These are phyloP conservation scores for Podospora conica DNA, from an alignment of 495 filamentous ascomycete species.

Conservation along the genomic window DNA sequence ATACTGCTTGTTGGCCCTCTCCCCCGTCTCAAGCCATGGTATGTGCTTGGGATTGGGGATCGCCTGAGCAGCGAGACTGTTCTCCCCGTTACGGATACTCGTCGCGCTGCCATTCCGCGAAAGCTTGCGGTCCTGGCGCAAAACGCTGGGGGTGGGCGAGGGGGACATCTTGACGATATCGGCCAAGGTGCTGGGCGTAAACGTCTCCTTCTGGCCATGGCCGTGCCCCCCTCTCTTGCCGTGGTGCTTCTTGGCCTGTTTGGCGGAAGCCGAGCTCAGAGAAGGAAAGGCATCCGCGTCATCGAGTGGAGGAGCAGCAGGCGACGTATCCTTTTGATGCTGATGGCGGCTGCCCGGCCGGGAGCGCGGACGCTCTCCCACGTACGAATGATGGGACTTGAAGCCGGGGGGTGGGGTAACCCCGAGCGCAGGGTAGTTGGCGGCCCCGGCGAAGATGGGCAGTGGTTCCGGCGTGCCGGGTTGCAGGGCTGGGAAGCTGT, in stretches of 20 bases:
- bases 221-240: slow-evolving; percentile 76
- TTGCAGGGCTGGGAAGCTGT: slow-evolving; percentile 81
- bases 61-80: slow-evolving; percentile 69
- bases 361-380: slow-evolving; percentile 65
- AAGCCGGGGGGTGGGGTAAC: slow-evolving; percentile 59
- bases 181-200: slow-evolving; percentile 72
- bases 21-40: slow-evolving; percentile 96
- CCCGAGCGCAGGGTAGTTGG: slow-evolving; percentile 44
- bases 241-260: slow-evolving; percentile 80
- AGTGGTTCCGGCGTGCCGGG: slow-evolving; percentile 54
- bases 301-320: slow-evolving; percentile 71
- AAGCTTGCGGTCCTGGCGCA: slow-evolving; percentile 45
- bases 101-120: slow-evolving; percentile 49
- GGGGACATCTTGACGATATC: slow-evolving; percentile 93
- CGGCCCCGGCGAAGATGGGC: slow-evolving; percentile 45
- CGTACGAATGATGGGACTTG: slow-evolving; percentile 44
- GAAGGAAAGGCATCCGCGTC: slow-evolving; percentile 95
- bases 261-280: slow-evolving; percentile 72
- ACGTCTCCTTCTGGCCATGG: slow-evolving; percentile 65
- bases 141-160: slow-evolving; percentile 53
- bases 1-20: slow-evolving; percentile 83
- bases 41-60: slow-evolving; percentile 88
- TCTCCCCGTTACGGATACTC: slow-evolving; percentile 59
- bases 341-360: slow-evolving; percentile 83
- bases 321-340: slow-evolving; percentile 60